A percentile compares a stretch with the other conserved stretches of the same genome.
phyloP scores from a whole-genome alignment of 2,329 filamentous ascomycete genomes.

The Hymenoscyphus repandus region DNA sequence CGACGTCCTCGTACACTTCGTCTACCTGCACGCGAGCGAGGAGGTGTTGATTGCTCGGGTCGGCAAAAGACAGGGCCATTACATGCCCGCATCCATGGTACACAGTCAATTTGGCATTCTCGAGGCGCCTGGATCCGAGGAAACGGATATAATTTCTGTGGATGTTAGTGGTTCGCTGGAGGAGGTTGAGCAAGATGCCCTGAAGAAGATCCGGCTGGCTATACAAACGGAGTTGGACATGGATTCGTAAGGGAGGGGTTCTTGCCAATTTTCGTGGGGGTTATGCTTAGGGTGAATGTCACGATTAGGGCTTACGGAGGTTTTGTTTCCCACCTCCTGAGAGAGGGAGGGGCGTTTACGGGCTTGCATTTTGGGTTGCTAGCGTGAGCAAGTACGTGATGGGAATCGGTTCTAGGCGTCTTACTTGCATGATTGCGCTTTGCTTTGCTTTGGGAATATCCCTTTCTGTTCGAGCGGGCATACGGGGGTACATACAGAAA shows the following conservation, averaged over 20 bases:
- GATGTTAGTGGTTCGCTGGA: conserved; percentile 58
- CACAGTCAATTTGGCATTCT: conserved; percentile 83
- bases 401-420: conserved; percentile 1
- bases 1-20: conserved; percentile 78
- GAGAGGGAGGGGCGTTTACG: not conserved
- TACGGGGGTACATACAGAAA: conserved; percentile 1
- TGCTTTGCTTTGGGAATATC: not conserved
- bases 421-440: conserved; percentile 4
- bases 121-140: conserved; percentile 71
- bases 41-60: conserved; percentile 73
- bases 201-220: conserved; percentile 44
- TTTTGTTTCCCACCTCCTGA: not conserved
- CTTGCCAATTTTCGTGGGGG: too few relatives aligned
- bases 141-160: conserved; percentile 66
- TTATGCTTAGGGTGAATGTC: not conserved
- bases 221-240: conserved; percentile 8
- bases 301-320: not conserved
- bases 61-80: conserved; percentile 70
- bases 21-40: conserved; percentile 80
- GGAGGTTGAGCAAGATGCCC: conserved; percentile 55
- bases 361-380: not conserved
- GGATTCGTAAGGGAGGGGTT: not conserved
- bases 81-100: conserved; percentile 96
- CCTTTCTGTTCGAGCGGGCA: conserved; percentile 7
- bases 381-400: conserved; percentile 2